Evolutionary conservation across 805 yeast genomes (phyloP).

Genomic region (Wickerhamomyces silvicola): DNA sequence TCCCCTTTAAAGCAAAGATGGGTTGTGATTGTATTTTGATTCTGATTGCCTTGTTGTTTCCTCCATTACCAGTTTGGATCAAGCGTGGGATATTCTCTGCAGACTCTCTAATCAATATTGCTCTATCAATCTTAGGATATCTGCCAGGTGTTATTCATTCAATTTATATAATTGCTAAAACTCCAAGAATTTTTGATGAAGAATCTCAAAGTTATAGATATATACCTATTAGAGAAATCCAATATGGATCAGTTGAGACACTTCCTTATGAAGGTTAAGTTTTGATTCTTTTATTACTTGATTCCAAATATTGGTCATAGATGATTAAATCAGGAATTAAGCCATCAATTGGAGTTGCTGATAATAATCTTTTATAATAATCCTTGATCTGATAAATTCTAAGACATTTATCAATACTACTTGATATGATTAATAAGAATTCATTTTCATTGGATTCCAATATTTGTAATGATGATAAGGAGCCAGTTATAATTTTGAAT

Average conservation of each 20-base stretch:
- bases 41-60: slow-evolving; percentile 62
- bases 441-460: slow-evolving; percentile 2
- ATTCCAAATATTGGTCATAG: no score
- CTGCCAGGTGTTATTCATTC: slow-evolving; percentile 75
- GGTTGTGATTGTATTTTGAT: slow-evolving; percentile 57
- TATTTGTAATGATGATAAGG: slow-evolving; percentile 12
- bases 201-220: slow-evolving; percentile 19
- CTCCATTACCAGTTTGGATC: slow-evolving; percentile 73
- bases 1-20: not conserved
- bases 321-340: no score
- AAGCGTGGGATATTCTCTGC: slow-evolving; percentile 69
- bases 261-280: no score
- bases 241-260: no score
- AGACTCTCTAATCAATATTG: slow-evolving; percentile 63
- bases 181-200: slow-evolving; percentile 48
- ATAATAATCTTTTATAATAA: no score
- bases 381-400: slow-evolving; percentile 2
- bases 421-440: slow-evolving; percentile 7
- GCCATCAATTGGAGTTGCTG: no score
- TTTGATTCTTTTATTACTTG: no score
- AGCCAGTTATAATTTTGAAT: slow-evolving; percentile 17
- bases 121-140: slow-evolving; percentile 63
- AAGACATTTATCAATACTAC: slow-evolving; percentile 8
- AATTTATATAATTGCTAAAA: slow-evolving; percentile 70
- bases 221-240: no score